Conservation (phyloP, 305 asterid species). For the Salvia sclarea region DNA sequence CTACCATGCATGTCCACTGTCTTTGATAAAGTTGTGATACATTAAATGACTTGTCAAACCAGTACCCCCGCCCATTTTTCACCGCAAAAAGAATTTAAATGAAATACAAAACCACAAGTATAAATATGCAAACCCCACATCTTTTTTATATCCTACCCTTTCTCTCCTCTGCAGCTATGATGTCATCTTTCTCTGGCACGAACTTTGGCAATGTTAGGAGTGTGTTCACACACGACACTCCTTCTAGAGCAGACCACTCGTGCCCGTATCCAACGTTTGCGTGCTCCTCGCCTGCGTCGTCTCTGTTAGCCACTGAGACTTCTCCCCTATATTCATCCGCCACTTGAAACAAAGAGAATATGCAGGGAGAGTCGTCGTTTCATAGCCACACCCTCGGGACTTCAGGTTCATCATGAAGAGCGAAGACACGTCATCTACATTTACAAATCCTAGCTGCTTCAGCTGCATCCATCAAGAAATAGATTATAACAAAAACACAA, state of each 20-base stretch:
- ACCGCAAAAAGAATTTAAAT: slow-evolving; percentile 28
- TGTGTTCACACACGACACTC: slow-evolving; percentile 76
- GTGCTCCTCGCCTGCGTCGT: slow-evolving; percentile 42
- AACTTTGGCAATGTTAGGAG: slow-evolving; percentile 72
- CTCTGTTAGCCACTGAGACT: slow-evolving; percentile 34
- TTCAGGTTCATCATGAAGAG: slow-evolving; percentile 82
- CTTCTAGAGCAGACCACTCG: slow-evolving; percentile 70
- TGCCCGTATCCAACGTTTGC: slow-evolving; percentile 36
- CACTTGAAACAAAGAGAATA: slow-evolving; percentile 57
- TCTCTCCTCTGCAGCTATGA: slow-evolving; percentile 33
- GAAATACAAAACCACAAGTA: background rate
- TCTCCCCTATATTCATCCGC: slow-evolving; percentile 41
- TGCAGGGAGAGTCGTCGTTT: slow-evolving; percentile 70
- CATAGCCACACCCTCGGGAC: slow-evolving; percentile 90
- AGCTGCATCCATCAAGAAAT: slow-evolving; percentile 40
- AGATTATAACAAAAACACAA: background rate
- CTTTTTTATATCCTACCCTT: slow-evolving; percentile 41
- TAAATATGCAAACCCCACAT: slow-evolving; percentile 21
- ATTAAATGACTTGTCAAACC: too few species aligned
- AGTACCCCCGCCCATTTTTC: background rate
- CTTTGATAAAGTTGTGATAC: too few species aligned
- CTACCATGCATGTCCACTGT: too few species aligned
- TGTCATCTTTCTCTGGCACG: slow-evolving; percentile 55
- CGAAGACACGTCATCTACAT: slow-evolving; percentile 80
- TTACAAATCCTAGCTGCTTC: slow-evolving; percentile 84